Conservation (phyloP, 352 stramenopile species). For the Globisporangium apiculatum region DNA sequence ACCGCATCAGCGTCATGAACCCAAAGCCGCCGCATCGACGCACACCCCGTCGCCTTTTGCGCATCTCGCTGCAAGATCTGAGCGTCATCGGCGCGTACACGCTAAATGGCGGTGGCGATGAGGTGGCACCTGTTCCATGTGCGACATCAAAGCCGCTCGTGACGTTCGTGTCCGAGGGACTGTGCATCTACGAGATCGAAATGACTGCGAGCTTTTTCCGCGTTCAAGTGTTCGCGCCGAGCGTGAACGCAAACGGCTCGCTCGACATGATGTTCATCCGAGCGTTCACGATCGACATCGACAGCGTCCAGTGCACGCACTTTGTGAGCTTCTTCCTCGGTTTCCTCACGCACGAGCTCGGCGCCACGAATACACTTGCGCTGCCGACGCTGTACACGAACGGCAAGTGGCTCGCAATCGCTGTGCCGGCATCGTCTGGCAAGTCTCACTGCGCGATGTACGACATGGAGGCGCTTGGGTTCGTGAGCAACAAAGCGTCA, state of each 20-base stretch:
- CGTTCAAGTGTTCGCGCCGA: constrained; percentile 32
- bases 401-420: constrained; percentile 23
- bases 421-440: constrained; percentile 15
- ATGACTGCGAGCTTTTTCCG: constrained; percentile 24
- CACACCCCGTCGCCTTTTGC: constrained; percentile 19
- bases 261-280: constrained; percentile 15
- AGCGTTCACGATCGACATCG: constrained; percentile 32
- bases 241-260: constrained; percentile 2
- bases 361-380: constrained; percentile 14
- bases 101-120: neutral
- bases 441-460: constrained; percentile 39
- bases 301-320: constrained; percentile 23
- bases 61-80: constrained; percentile 17
- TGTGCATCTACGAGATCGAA: constrained; percentile 44
- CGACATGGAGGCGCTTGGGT: constrained; percentile 30
- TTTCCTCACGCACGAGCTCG: constrained; percentile 25
- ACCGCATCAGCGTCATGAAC: constrained; percentile 12
- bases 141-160: constrained; percentile 20
- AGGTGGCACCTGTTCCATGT: no score
- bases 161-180: constrained; percentile 44
- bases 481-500: neutral
- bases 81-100: constrained; percentile 7
- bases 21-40: constrained; percentile 1
- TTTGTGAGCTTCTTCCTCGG: constrained; percentile 31
- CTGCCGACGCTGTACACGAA: constrained; percentile 37